phyloP scores from a whole-genome alignment of 23 red algal genomes.

The Chondrus crispus region DNA sequence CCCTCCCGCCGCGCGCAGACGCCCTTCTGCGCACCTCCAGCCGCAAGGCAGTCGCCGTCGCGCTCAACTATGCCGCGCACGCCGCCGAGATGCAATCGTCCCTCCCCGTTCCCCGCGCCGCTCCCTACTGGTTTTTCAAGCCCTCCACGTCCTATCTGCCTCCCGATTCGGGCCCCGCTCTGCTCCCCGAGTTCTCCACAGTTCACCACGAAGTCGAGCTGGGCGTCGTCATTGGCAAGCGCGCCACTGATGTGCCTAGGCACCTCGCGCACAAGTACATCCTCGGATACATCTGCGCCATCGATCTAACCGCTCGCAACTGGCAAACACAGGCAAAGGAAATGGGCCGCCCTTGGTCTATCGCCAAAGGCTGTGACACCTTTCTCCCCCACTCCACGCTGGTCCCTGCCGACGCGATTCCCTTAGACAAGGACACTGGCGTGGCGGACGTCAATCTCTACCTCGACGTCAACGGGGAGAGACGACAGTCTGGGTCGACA shows the following conservation, averaged over 20 bases:
- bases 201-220: constrained; percentile 80
- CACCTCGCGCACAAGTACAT: constrained; percentile 45
- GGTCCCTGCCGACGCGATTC: constrained; percentile 56
- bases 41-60: constrained; percentile 50
- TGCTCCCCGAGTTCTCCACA: constrained; percentile 9
- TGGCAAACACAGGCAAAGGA: constrained; percentile 76
- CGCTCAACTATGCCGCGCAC: constrained; percentile 49
- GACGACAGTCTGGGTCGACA: constrained; percentile 50
- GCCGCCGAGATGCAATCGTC: constrained; percentile 58
- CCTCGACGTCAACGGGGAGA: constrained; percentile 72
- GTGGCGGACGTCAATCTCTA: constrained; percentile 55
- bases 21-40: constrained; percentile 49
- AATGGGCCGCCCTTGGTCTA: constrained; percentile 73
- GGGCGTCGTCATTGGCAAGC: constrained; percentile 70
- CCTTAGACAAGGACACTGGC: background rate
- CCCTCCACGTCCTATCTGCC: constrained; percentile 61
- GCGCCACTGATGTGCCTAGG: constrained; percentile 18
- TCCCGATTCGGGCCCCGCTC: constrained; percentile 32
- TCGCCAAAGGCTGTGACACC: constrained; percentile 79
- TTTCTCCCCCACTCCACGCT: constrained; percentile 63
- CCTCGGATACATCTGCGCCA: constrained; percentile 60
- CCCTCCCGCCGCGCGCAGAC: constrained; percentile 17
- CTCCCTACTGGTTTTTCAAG: constrained; percentile 68
- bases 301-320: constrained; percentile 85
- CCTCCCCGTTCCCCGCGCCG: constrained; percentile 1